Base-by-base conservation (phyloP, 2,329 filamentous ascomycete genomes). In the Penicillium olsonii region DNA sequence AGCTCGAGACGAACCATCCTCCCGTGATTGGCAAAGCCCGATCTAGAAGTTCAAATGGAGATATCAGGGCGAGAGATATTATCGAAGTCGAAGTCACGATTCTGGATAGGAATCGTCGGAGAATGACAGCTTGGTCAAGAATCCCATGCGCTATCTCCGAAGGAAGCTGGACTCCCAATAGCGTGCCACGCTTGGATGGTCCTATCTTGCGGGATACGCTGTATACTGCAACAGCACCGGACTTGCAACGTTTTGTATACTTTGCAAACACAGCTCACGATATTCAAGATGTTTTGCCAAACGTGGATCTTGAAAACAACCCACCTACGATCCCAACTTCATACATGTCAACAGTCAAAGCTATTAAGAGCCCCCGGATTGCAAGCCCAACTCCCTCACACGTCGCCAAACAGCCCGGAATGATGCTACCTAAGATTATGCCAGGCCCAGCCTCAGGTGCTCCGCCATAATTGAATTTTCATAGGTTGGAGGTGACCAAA, bases 71-170 rank as follows among this genome's bases (percentile, higher is more conserved):
- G 6, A 47, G 22, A 20, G 4, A 42, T 7, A 3, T 7, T 9
- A 47, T 47, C 8, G 37, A 34, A 19, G 2, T 42, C 5, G 44
- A 47, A 34, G 29, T 35, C 9, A 42, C 44, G 2, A 35, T 47
- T 4, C 19, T 47, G 4, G 27, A 47, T 17, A 5, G 6, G 2
- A 10, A 35, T 22, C 37, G 37, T 7, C 6, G 27, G 10, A 34
- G 29, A 19, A 47, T 42, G 37, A 35, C 17, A 4, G 2, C 44
- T 26, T 47, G 44, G 44, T 35, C 26, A 19, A 35, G 44, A 26
- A 24, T 33, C 9, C n/a, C 22, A 2, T 47, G 44, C 12, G 14
- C 6, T 12, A n/a, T 47, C 17, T 15, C 7, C 4, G 10, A 10
- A n/a, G 44, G 37, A 2, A 3, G 2, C 6, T 47, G 44, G 44